A percentile compares a stretch with the other conserved stretches of the same genome.
Conservation (phyloP, 2,329 filamentous ascomycete species). For the Hawksworthiomyces lignivorus region DNA sequence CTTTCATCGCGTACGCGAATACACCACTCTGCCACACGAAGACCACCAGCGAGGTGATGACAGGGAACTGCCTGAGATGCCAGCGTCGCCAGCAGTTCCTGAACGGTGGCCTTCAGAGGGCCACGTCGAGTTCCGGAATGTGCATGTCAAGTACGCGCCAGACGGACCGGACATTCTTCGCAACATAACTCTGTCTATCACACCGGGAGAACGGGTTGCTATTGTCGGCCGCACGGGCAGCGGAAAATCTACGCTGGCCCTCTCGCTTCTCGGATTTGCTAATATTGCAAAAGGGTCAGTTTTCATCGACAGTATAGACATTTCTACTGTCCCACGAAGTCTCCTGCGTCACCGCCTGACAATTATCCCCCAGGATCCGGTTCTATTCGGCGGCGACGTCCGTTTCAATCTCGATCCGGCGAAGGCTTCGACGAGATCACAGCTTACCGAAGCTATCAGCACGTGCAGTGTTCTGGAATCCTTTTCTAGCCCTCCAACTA, state of each 20-base stretch:
- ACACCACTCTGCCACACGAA: conserved; percentile 21
- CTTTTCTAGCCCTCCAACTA: too few relatives aligned
- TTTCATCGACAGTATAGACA: too few relatives aligned
- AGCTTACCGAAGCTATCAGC: conserved; percentile 50
- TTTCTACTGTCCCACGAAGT: conserved; percentile 23
- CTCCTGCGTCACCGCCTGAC: conserved; percentile 29
- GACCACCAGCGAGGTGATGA: conserved; percentile 15
- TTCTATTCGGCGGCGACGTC: conserved; percentile 29
- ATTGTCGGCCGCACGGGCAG: conserved; percentile 60
- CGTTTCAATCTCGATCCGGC: conserved; percentile 58
- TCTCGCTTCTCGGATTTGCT: too few relatives aligned
- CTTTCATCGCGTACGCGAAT: conserved; percentile 25
- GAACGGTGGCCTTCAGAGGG: conserved; percentile 21
- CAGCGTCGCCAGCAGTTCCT: conserved; percentile 11
- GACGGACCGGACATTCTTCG: too few relatives aligned
- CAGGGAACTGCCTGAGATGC: conserved; percentile 2
- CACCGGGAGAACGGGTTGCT: conserved; percentile 55
- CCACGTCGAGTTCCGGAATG: conserved; percentile 21
- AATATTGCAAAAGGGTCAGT: too few relatives aligned
- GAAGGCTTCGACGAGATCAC: conserved; percentile 42
- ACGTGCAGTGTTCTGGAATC: conserved; percentile 54
- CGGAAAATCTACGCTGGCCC: too few relatives aligned
- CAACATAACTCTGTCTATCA: conserved; percentile 22
- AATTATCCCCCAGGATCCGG: conserved; percentile 32
- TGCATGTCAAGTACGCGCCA: conserved; percentile 19